A percentile compares a stretch with the other conserved stretches of the same genome.
These are phyloP conservation scores for Phallus indusiatus DNA, from an alignment of 768 basidiomycete genomes.

Conservation along the genomic window DNA sequence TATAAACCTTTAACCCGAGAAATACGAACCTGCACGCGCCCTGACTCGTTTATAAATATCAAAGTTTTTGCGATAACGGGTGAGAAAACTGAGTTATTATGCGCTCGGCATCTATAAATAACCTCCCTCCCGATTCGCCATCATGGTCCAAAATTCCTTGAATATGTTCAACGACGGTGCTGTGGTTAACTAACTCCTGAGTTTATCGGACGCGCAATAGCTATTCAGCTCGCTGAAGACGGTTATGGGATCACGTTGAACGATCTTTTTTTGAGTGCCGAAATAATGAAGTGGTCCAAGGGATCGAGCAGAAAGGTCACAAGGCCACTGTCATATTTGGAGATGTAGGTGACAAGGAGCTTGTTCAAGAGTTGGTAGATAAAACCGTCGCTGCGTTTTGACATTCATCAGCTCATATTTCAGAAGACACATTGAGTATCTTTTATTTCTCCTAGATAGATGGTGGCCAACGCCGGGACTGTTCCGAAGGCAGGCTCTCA, in stretches of 20 bases:
- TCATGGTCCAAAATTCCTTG: too few relatives aligned
- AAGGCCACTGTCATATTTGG: constrained; percentile 14
- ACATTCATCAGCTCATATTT: neutral
- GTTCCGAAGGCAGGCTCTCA: neutral
- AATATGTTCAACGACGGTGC: too few relatives aligned
- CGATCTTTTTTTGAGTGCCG: constrained; percentile 17
- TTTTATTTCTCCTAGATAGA: constrained; percentile 14
- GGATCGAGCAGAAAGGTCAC: neutral
- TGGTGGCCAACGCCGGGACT: constrained; percentile 40
- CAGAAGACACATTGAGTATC: too few relatives aligned
- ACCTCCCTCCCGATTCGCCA: too few relatives aligned
- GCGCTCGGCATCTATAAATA: too few relatives aligned
- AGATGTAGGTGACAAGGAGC: constrained; percentile 25
- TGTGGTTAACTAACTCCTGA: too few relatives aligned
- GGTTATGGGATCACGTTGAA: constrained; percentile 28
- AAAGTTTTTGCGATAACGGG: too few relatives aligned
- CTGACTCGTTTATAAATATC: too few relatives aligned
- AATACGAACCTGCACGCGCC: too few relatives aligned
- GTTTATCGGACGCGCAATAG: constrained; percentile 25
- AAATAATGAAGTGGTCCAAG: neutral
- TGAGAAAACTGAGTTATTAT: too few relatives aligned
- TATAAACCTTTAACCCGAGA: too few relatives aligned
- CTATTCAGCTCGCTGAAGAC: constrained; percentile 26
- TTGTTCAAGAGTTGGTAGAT: constrained; percentile 22
- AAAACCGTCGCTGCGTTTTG: constrained; percentile 18